Base-by-base conservation (phyloP, 192 early-diverging fungal species). In the Backusella tarrabulga region DNA sequence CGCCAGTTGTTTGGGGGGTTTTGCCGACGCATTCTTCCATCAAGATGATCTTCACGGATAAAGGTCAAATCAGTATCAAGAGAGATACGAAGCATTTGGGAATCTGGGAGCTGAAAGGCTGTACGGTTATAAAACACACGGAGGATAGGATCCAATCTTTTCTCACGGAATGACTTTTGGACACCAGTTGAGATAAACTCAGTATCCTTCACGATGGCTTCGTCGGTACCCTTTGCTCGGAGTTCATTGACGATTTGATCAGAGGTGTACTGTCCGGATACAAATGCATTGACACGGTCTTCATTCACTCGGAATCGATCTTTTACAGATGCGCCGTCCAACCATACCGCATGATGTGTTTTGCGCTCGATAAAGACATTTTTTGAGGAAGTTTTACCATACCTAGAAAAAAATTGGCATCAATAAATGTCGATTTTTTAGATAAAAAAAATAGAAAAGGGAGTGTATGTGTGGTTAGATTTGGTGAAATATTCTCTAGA, bases 101-200 rank as follows among this genome's bases (percentile, higher is more conserved):
- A 95, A 36, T 95, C 97, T 5, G 98, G 98, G 34, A 99, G 86
- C 82, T 99, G 98, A 88, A 99, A 99, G 17, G 98, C 98, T 19
- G 96, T 98, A 76, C 98, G 93, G 83, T 97, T 97, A 86, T 98
- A 99, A 77, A 95, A 95, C 3, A 96, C 95, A 71, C 98, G 91
- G 75, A 97, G 84, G 21, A 95, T 86, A 72, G 98, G 95, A 41
- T 88, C 86, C 42, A 99, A 85, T 11, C 88, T 81, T 83, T 94
- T 95, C 23, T 92, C 84, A 15, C 77, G 76, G 32, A 98, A 88
- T 56, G 87, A 87, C 17, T 84, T 79, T 79, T 93, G 93, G 54
- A 98, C 88, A 73, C 95, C 94, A 32, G 82, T 86, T 17, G 92
- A 85, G 50, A 97, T 89, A 17, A 83, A 85, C 35, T 90, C 82